These are phyloP conservation scores for Aspergillus versicolor DNA, from an alignment of 2,329 filamentous ascomycete genomes.

Conservation along the genomic window DNA sequence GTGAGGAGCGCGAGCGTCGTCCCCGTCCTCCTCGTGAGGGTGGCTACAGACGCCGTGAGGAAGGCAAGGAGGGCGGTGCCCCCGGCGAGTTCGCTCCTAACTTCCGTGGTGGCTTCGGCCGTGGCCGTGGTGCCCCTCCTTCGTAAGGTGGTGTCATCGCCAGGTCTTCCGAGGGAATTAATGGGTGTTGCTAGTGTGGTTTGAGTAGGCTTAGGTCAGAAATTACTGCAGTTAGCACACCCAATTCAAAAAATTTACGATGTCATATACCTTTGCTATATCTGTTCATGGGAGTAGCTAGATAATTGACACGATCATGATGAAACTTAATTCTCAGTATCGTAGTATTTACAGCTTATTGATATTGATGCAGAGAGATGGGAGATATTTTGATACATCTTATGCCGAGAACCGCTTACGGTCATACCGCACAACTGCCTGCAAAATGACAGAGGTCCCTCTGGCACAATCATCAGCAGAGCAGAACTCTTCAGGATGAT, in stretches of 20 bases:
- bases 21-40: slow-evolving; percentile 78
- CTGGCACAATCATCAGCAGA: slow-evolving; percentile 59
- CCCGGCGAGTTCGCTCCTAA: slow-evolving; percentile 88
- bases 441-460: slow-evolving; percentile 47
- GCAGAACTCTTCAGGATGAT: slow-evolving; percentile 64
- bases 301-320: slow-evolving; percentile 33
- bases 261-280: slow-evolving; percentile 25
- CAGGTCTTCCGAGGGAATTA: slow-evolving; percentile 33
- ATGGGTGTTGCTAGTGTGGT: slow-evolving; percentile 25
- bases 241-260: slow-evolving; percentile 19
- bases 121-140: slow-evolving; percentile 78
- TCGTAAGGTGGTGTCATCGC: slow-evolving; percentile 33
- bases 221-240: slow-evolving; percentile 26
- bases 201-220: slow-evolving; percentile 31
- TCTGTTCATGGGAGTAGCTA: slow-evolving; percentile 30
- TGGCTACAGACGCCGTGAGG: slow-evolving; percentile 89
- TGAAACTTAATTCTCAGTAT: background rate
- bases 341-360: background rate
- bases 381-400: background rate
- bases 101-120: slow-evolving; percentile 89
- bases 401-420: slow-evolving; percentile 40
- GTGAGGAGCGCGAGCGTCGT: slow-evolving; percentile 77
- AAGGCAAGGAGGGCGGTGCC: slow-evolving; percentile 87
- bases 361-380: background rate
- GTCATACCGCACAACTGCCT: slow-evolving; percentile 37